Base-by-base conservation (phyloP, 495 filamentous ascomycete genomes). In the Lophiostoma macrostomum region DNA sequence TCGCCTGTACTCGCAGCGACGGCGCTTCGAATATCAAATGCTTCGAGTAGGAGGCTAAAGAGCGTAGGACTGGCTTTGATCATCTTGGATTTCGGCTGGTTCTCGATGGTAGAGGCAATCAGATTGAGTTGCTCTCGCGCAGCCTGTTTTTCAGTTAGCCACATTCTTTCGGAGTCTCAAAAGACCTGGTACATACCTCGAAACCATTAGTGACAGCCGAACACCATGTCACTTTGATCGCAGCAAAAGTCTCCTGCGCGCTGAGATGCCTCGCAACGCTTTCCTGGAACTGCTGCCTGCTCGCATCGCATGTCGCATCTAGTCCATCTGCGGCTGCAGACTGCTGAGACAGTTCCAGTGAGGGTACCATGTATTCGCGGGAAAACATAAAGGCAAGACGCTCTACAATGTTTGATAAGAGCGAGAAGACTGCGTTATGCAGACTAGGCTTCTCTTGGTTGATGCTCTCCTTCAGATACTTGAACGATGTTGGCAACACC, bases 321-420 rank as follows among this genome's bases (percentile, higher is more conserved):
- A 80, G 51, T 7, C n/a, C n/a, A n/a, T 65, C 73, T 2, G 78
- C 74, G 34, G 71, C 76, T n/a, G 84, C 78, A 19, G 89, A 93
- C 27, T 74, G 72, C 65, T 81, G 83, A 10, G 87, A 88, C 29
- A 86, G 77, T 22, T 72, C 60, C 19, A 97, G 67, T 18, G 94
- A 71, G 16, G 74, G 78, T 53, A 85, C 82, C 10, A 97, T 68
- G 56, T 91, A 83, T 24, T 75, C 69, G 2, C 78, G 80, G 1
- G 87, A 85, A 39, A 96, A 73, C 80, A 96, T 95, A 68, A 82
- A 95, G 1, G 91, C 90, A 11, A 96, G 71, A 54, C 88, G 79
- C 39, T 88, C 80, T 16, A 90, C 76, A n/a, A 96, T 71, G 1
- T 87, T 80, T 23, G 80, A 81, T 53, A 94, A 74, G 53, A 95